A percentile compares a stretch with the other conserved stretches of the same genome.
phyloP scores from a whole-genome alignment of 345 rosid genomes.

The Dimocarpus longan region DNA sequence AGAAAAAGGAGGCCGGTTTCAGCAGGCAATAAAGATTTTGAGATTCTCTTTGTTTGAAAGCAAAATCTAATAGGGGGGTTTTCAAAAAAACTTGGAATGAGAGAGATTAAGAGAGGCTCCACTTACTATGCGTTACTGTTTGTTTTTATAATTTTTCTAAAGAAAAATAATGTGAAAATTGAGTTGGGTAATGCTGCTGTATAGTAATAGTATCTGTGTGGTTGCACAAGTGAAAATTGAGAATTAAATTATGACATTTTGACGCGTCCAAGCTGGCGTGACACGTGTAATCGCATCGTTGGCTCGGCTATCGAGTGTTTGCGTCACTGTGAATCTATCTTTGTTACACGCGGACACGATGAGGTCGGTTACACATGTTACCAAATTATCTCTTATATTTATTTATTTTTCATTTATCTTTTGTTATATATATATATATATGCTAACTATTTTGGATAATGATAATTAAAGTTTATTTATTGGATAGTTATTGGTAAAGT shows the following conservation, averaged over 20 bases:
- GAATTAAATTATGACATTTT: not conserved
- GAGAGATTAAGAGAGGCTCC: not conserved
- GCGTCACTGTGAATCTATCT: too few species aligned
- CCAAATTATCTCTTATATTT: too few species aligned
- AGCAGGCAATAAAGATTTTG: not conserved
- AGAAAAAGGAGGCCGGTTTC: not conserved
- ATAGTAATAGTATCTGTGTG: too few species aligned
- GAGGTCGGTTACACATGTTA: too few species aligned
- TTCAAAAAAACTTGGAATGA: not conserved
- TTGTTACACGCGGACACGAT: too few species aligned
- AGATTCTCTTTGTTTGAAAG: not conserved
- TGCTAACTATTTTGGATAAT: too few species aligned
- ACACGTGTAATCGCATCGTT: not conserved
- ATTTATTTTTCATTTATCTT: too few species aligned
- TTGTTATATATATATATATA: too few species aligned
- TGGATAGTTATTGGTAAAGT: too few species aligned
- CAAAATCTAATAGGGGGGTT: not conserved
- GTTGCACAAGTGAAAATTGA: too few species aligned
- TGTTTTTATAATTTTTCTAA: not conserved
- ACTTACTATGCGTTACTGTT: not conserved
- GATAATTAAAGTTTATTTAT: too few species aligned
- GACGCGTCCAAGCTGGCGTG: not conserved
- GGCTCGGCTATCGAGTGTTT: not conserved
- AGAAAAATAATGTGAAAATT: not conserved
- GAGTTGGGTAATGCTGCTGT: too few species aligned